Conservation (phyloP, 2,329 filamentous ascomycete species). For the Cercospora berteroae region DNA sequence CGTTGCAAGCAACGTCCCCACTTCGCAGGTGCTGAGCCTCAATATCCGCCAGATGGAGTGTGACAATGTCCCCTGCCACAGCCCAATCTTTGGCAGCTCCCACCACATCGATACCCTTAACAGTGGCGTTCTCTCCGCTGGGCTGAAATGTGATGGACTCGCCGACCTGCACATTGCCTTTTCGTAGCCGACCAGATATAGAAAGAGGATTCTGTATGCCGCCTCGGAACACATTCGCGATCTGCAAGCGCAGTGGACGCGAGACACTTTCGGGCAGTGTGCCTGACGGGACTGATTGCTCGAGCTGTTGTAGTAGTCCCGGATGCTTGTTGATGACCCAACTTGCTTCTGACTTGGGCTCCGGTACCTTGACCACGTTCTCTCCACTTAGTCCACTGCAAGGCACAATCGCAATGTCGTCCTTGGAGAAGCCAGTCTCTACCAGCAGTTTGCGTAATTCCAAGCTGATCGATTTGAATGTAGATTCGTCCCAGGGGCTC, state of each 20-base stretch:
- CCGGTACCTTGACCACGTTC: slow-evolving; percentile 68
- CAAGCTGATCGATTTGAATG: slow-evolving; percentile 80
- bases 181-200: slow-evolving; percentile 79
- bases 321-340: slow-evolving; percentile 69
- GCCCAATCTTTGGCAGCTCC: slow-evolving; percentile 77
- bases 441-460: slow-evolving; percentile 81
- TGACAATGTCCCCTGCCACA: slow-evolving; percentile 85
- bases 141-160: slow-evolving; percentile 79
- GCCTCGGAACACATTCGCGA: slow-evolving; percentile 81
- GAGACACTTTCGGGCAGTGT: slow-evolving; percentile 48
- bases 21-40: slow-evolving; percentile 70
- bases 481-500: slow-evolving; percentile 68
- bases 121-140: slow-evolving; percentile 72
- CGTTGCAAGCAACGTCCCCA: slow-evolving; percentile 81
- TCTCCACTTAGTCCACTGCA: slow-evolving; percentile 86
- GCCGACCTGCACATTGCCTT: slow-evolving; percentile 79
- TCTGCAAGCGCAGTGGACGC: slow-evolving; percentile 79
- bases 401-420: slow-evolving; percentile 82
- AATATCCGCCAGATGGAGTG: slow-evolving; percentile 79
- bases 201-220: slow-evolving; percentile 78
- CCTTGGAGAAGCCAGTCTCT: slow-evolving; percentile 75
- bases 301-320: slow-evolving; percentile 79
- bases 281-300: slow-evolving; percentile 71
- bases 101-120: slow-evolving; percentile 80
- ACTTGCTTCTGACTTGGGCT: slow-evolving; percentile 45